Evolutionary conservation across 2,329 filamentous ascomycete genomes (phyloP).

Genomic region (Bipolaris gigantea): DNA sequence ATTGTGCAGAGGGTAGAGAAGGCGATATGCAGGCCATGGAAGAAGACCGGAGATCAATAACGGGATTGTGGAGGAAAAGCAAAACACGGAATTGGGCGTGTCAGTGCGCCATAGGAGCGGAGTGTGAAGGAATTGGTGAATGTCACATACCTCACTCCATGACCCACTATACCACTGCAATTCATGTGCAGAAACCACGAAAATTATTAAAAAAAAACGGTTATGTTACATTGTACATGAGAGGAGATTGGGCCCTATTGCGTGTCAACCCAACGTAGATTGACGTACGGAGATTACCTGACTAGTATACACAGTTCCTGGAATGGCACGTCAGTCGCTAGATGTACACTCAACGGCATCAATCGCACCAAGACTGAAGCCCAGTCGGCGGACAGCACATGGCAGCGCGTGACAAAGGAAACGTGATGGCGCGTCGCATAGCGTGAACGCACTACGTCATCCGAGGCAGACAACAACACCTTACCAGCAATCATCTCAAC

Average conservation of each 20-base stretch:
- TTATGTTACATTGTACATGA: slow-evolving; percentile 6
- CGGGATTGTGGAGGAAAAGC: not conserved
- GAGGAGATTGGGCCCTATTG: not conserved
- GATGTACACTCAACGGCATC: not conserved
- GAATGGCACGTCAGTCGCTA: no score
- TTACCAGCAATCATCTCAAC: not conserved
- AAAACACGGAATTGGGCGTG: not conserved
- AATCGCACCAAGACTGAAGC: not conserved
- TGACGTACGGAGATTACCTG: not conserved
- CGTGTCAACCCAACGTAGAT: not conserved
- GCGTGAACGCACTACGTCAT: slow-evolving; percentile 27
- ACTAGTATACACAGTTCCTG: not conserved
- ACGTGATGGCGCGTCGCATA: slow-evolving; percentile 21
- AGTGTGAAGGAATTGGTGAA: not conserved
- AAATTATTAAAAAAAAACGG: not conserved
- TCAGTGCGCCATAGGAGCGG: not conserved
- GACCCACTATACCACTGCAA: not conserved
- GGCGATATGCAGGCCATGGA: slow-evolving; percentile 15
- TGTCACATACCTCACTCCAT: not conserved
- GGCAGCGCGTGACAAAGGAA: not conserved
- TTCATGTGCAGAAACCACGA: slow-evolving; percentile 1
- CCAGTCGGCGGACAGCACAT: not conserved
- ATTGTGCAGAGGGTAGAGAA: slow-evolving; percentile 17
- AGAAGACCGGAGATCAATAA: slow-evolving; percentile 17
- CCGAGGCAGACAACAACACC: not conserved